Percentiles rank a stretch among this genome's conserved stretches.
These are phyloP conservation scores for Pleurotus sapidus DNA, from an alignment of 768 basidiomycete genomes.

Conservation along the genomic window DNA sequence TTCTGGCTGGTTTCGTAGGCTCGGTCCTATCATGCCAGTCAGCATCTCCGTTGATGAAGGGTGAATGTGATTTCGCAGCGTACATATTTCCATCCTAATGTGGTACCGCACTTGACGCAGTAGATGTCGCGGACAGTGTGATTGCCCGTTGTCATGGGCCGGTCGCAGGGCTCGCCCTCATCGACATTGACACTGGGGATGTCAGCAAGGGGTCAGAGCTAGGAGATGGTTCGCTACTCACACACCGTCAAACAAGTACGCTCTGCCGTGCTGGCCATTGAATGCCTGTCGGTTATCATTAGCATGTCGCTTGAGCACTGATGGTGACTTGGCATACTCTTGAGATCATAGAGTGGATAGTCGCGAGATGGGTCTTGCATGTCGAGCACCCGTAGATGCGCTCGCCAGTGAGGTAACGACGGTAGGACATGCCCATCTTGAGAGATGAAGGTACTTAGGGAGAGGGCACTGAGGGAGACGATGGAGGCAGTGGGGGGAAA, in stretches of 20 bases:
- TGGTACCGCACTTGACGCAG: constrained; percentile 85
- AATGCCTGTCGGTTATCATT: constrained; percentile 64
- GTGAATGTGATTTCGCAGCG: constrained; percentile 23
- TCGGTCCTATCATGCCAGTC: constrained; percentile 57
- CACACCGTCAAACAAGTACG: constrained; percentile 94
- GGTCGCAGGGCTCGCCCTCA: constrained; percentile 86
- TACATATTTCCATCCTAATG: constrained; percentile 98
- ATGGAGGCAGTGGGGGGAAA: constrained; percentile 7
- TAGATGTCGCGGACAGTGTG: constrained; percentile 96
- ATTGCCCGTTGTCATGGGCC: constrained; percentile 95
- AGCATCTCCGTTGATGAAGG: neutral
- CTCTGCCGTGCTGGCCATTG: constrained; percentile 94
- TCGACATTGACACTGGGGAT: constrained; percentile 81
- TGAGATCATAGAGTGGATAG: constrained; percentile 88
- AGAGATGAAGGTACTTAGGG: constrained; percentile 30
- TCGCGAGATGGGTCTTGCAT: constrained; percentile 90
- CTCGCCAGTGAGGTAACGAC: constrained; percentile 80
- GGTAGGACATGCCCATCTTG: constrained; percentile 86
- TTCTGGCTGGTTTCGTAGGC: constrained; percentile 90
- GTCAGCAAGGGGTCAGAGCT: constrained; percentile 11
- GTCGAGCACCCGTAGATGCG: constrained; percentile 86
- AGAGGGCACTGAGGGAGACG: constrained; percentile 16
- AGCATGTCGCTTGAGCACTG: constrained; percentile 10
- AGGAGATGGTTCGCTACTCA: constrained; percentile 38
- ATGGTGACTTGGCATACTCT: constrained; percentile 48